phyloP scores from a whole-genome alignment of 1,284 basidiomycete genomes.

The Cryptococcus neoformans region DNA sequence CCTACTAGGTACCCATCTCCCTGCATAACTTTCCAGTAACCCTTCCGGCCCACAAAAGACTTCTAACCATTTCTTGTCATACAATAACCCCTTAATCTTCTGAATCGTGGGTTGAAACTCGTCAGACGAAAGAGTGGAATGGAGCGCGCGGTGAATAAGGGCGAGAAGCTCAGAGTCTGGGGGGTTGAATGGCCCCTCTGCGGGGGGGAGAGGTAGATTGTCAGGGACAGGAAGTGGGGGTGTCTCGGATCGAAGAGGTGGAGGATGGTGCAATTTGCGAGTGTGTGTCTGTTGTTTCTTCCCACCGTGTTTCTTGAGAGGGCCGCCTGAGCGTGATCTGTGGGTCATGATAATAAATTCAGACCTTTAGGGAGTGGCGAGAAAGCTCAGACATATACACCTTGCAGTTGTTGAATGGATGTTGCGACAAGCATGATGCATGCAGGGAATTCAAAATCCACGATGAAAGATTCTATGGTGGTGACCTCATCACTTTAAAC shows the following conservation, averaged over 20 bases:
- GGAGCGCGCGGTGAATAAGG: slow-evolving; percentile 28
- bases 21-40: slow-evolving; percentile 47
- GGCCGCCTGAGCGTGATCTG: slow-evolving; percentile 36
- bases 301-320: slow-evolving; percentile 13
- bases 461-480: not conserved
- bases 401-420: not conserved
- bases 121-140: slow-evolving; percentile 20
- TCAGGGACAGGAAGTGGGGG: slow-evolving; percentile 1
- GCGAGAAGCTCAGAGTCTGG: slow-evolving; percentile 36
- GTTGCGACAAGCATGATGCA: not conserved
- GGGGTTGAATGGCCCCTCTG: slow-evolving; percentile 22
- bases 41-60: slow-evolving; percentile 36
- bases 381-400: too few species aligned
- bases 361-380: not conserved
- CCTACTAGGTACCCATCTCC: slow-evolving; percentile 51
- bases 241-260: slow-evolving; percentile 2
- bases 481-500: not conserved
- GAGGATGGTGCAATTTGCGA: slow-evolving; percentile 28
- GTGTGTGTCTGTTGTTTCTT: not conserved
- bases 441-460: too few species aligned
- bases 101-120: slow-evolving; percentile 37
- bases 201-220: slow-evolving; percentile 7
- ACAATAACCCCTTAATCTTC: slow-evolving; percentile 42
- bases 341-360: slow-evolving; percentile 31
- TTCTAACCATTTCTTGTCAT: slow-evolving; percentile 46